These are phyloP conservation scores for Simmondsia chinensis DNA, from an alignment of 148 eudicot species.

Conservation along the genomic window DNA sequence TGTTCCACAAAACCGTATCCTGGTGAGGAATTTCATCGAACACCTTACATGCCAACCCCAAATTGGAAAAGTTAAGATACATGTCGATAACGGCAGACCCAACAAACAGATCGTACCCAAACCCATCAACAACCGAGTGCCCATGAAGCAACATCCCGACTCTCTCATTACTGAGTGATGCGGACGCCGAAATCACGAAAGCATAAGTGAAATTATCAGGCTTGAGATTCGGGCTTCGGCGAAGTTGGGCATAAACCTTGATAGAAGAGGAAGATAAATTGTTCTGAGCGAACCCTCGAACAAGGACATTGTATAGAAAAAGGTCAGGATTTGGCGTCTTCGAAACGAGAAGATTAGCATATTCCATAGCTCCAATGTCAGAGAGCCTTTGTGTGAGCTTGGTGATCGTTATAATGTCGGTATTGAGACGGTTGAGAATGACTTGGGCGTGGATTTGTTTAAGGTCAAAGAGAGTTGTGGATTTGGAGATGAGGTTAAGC, in stretches of 20 bases:
- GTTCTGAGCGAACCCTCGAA: constrained; percentile 25
- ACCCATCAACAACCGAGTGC: constrained; percentile 49
- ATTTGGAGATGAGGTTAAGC: constrained; percentile 29
- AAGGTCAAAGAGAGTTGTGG: constrained; percentile 33
- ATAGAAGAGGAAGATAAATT: constrained; percentile 20
- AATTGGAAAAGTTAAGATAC: constrained; percentile 31
- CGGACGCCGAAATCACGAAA: constrained; percentile 29
- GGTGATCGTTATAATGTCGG: constrained; percentile 40
- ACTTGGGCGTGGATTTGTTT: constrained; percentile 66
- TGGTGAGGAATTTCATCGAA: constrained; percentile 47
- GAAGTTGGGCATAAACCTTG: constrained; percentile 22
- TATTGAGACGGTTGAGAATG: constrained; percentile 29
- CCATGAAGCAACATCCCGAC: constrained; percentile 48
- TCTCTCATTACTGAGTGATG: constrained; percentile 22
- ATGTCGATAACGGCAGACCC: constrained; percentile 53
- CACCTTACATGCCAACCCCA: constrained; percentile 43
- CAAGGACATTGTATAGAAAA: constrained; percentile 48
- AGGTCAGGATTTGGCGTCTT: constrained; percentile 34
- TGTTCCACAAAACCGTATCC: constrained; percentile 76
- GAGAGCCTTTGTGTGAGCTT: constrained; percentile 58
- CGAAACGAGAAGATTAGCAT: constrained; percentile 40
- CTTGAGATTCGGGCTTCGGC: constrained; percentile 13
- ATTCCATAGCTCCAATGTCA: constrained; percentile 26
- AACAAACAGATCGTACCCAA: constrained; percentile 56
- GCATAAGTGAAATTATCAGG: constrained; percentile 47